phyloP scores from a whole-genome alignment of 495 filamentous ascomycete species.

The Cercophora scortea region DNA sequence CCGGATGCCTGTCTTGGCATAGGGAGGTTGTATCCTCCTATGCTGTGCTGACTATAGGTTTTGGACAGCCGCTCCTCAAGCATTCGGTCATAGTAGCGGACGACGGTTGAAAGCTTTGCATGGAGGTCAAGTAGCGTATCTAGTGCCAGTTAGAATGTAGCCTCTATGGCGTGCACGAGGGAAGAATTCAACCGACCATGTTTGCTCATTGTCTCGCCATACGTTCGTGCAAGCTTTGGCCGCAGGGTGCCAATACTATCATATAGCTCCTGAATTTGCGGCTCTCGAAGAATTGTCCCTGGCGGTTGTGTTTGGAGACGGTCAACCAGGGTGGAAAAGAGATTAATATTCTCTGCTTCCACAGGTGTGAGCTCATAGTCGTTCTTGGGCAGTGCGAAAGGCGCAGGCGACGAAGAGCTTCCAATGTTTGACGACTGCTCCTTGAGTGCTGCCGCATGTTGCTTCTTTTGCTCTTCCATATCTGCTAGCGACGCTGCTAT shows the following conservation, averaged over 20 bases:
- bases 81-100: slow-evolving; percentile 98
- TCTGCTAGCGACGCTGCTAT: slow-evolving; percentile 95
- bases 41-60: slow-evolving; percentile 77
- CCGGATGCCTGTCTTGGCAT: slow-evolving; percentile 46
- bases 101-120: slow-evolving; percentile 90
- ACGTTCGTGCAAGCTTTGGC: slow-evolving; percentile 90
- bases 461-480: slow-evolving; percentile 97
- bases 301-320: slow-evolving; percentile 91
- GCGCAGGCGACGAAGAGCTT: slow-evolving; percentile 27
- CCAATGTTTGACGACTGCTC: slow-evolving; percentile 50
- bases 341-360: slow-evolving; percentile 94
- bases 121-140: slow-evolving; percentile 89
- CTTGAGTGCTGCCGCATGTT: slow-evolving; percentile 72
- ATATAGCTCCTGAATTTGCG: slow-evolving; percentile 96
- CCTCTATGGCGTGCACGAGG: slow-evolving; percentile 9
- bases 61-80: slow-evolving; percentile 88
- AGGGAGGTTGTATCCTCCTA: slow-evolving; percentile 45
- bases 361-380: slow-evolving; percentile 92
- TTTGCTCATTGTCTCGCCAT: slow-evolving; percentile 99
- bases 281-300: slow-evolving; percentile 88
- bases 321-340: slow-evolving; percentile 92
- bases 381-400: slow-evolving; percentile 61
- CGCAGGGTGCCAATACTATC: slow-evolving; percentile 89
- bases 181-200: slow-evolving; percentile 53
- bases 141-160: slow-evolving; percentile 27